A percentile compares a stretch with the other conserved stretches of the same genome.
Evolutionary conservation across 2,329 filamentous ascomycete species (phyloP).

Genomic region (Aschersonia sp.): DNA sequence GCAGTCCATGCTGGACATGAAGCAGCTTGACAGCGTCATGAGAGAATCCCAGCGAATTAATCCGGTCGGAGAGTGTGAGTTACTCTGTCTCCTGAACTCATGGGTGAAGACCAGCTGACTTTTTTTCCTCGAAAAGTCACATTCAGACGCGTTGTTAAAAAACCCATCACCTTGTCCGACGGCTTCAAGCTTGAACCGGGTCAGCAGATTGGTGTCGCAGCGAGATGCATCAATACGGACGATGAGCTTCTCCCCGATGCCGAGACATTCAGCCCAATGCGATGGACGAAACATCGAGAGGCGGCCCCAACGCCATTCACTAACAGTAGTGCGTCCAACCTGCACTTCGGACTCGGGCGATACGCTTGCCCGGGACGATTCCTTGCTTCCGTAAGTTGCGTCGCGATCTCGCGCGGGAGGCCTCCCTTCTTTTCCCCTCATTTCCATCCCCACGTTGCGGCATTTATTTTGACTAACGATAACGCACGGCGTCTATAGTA

Average conservation of each 20-base stretch:
- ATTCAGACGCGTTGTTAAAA: constrained; percentile 5
- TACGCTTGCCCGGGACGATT: constrained; percentile 9
- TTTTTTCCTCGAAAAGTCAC: constrained; percentile 2
- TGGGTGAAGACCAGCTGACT: background rate
- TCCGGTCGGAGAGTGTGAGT: constrained; percentile 7
- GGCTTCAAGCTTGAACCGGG: constrained; percentile 4
- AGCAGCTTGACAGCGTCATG: constrained; percentile 9
- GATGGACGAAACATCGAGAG: constrained; percentile 3
- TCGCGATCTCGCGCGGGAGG: background rate
- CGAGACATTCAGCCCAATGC: constrained; percentile 2
- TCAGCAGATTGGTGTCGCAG: constrained; percentile 6
- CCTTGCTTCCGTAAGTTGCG: constrained; percentile 5
- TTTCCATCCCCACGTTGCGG: background rate
- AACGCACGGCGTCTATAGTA: constrained; percentile 1
- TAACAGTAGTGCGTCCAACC: constrained; percentile 6
- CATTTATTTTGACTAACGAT: too few species aligned
- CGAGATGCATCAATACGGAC: constrained; percentile 5
- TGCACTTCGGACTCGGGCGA: constrained; percentile 7
- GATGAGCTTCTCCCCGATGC: constrained; percentile 1
- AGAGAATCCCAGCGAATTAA: constrained; percentile 8
- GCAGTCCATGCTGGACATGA: constrained; percentile 9
- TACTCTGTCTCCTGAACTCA: background rate
- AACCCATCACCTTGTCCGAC: constrained; percentile 5
- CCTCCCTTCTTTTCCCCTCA: background rate
- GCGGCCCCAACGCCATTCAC: constrained; percentile 3